Base-by-base conservation (phyloP, 768 basidiomycete genomes). In the Rhizopogon vulgaris region DNA sequence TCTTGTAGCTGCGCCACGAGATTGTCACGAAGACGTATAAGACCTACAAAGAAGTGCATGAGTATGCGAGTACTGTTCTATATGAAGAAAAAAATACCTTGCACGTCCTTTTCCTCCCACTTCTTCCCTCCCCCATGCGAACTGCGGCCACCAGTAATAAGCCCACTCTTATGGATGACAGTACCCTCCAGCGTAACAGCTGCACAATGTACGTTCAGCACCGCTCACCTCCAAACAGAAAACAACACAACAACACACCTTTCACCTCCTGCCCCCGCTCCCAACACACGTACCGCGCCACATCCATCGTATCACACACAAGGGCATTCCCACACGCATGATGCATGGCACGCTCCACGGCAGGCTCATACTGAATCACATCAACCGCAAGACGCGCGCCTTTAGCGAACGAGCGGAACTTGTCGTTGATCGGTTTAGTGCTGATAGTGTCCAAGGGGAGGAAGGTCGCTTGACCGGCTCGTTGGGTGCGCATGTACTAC, bases 391-490 rank as follows among this genome's bases (percentile, higher is more conserved):
- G 74, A 40, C 91, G 74, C 3, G 90, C 88, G 0, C 90, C 90
- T 59, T 92, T 90, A 2, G 87, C 90, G 62, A 94, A 91, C 5
- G 87, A 85, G 22, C 96, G 85, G 70, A 90, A 93, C 66, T 93
- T 94, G 71, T 98, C 96, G 57, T 94, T 93, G 56, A 93, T 77
- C 2, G 93, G 85, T 66, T 95, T 97, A 32, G 87, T 87, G 63
- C 93, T 90, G 58, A 98, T 95, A 8, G 93, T 94, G 66, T 98
- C 95, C n/a, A 99, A 84, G 0, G 96, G 96, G 41, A 99, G 88
- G 73, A 98, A 98, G 0, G 96, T 99, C 11, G 95, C 95, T 70
- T 94, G 91, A 1, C 95, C 96, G 0, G 89, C 84, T 34, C 94
- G 87, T 69, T 96, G 93, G 54, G 87, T 94, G 55, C 93, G 87